Percentiles rank a stretch among this genome's conserved stretches.
These are phyloP conservation scores for Candida lessepsii DNA, from an alignment of 805 yeast species.

Conservation along the genomic window DNA sequence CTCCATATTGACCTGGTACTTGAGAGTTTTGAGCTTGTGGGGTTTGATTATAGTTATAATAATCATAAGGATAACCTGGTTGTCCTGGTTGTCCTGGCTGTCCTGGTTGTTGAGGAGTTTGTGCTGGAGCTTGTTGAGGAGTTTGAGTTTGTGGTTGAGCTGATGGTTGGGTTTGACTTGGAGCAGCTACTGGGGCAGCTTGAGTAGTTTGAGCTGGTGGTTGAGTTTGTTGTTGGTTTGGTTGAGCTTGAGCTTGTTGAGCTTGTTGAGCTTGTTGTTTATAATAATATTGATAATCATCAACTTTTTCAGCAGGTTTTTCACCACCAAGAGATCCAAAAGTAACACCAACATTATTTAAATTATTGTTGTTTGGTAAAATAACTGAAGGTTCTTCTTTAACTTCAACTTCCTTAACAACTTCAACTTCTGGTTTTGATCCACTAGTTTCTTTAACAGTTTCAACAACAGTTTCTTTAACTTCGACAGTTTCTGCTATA, in stretches of 20 bases:
- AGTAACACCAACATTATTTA: conserved; percentile 53
- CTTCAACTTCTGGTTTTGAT: conserved; percentile 4
- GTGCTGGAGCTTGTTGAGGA: conserved; percentile 22
- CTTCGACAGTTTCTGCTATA: conserved; percentile 19
- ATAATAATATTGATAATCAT: conserved; percentile 9
- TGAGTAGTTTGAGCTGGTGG: conserved; percentile 1
- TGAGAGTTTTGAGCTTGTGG: conserved; percentile 40
- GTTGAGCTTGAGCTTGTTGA: conserved; percentile 12
- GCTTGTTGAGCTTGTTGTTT: conserved; percentile 15
- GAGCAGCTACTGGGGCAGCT: conserved; percentile 14
- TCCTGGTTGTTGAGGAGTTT: conserved; percentile 18
- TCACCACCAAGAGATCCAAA: conserved; percentile 58
- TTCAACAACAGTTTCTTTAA: conserved; percentile 16
- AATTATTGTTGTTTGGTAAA: conserved; percentile 52
- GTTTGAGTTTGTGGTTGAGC: conserved; percentile 19
- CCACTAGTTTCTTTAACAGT: conserved; percentile 28
- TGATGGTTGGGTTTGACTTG: conserved; percentile 6
- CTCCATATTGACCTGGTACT: conserved; percentile 42
- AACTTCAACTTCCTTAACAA: conserved; percentile 14
- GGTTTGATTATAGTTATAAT: conserved; percentile 24
- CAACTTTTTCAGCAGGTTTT: conserved; percentile 35
- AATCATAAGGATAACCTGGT: conserved; percentile 21
- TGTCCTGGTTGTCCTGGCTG: conserved; percentile 13
- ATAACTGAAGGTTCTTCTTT: conserved; percentile 38
- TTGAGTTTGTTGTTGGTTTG: conserved; percentile 11